Evolutionary conservation across 208 protist species (phyloP).

Genomic region (Crithidia sp.): DNA sequence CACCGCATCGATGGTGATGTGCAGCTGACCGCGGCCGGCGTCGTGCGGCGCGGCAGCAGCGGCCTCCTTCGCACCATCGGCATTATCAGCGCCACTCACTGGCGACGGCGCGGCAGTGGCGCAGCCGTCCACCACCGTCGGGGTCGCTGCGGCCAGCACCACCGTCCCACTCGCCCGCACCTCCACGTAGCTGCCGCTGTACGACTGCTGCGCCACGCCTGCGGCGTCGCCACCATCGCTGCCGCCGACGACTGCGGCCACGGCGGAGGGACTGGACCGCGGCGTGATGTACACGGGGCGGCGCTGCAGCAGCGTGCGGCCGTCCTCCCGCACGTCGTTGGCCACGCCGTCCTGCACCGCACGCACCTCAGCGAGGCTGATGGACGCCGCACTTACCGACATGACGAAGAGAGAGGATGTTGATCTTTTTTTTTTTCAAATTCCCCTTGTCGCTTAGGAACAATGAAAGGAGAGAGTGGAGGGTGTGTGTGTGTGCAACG

Average conservation of each 20-base stretch:
- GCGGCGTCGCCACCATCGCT: background rate
- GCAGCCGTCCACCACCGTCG: constrained; percentile 66
- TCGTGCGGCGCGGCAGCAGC: constrained; percentile 1
- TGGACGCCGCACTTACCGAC: constrained; percentile 27
- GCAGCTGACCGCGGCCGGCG: constrained; percentile 40
- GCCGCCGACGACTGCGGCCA: background rate
- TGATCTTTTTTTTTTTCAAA: too few species aligned
- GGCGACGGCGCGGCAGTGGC: background rate
- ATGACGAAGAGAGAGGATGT: constrained; percentile 5
- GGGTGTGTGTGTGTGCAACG: background rate
- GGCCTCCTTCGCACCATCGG: constrained; percentile 13
- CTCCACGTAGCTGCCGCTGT: constrained; percentile 70
- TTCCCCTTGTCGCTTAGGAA: background rate
- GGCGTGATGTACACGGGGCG: constrained; percentile 49
- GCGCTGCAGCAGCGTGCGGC: constrained; percentile 80
- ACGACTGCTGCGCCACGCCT: constrained; percentile 34
- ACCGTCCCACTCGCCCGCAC: constrained; percentile 60
- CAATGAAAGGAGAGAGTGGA: background rate
- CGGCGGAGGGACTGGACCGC: constrained; percentile 24
- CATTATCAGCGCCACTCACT: constrained; percentile 7
- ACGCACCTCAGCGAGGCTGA: constrained; percentile 74
- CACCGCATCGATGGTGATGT: constrained; percentile 74
- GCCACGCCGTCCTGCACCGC: constrained; percentile 73
- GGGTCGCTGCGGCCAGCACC: constrained; percentile 63
- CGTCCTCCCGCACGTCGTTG: constrained; percentile 75